Evolutionary conservation across 768 basidiomycete species (phyloP).

Genomic region (Trametes villosa): DNA sequence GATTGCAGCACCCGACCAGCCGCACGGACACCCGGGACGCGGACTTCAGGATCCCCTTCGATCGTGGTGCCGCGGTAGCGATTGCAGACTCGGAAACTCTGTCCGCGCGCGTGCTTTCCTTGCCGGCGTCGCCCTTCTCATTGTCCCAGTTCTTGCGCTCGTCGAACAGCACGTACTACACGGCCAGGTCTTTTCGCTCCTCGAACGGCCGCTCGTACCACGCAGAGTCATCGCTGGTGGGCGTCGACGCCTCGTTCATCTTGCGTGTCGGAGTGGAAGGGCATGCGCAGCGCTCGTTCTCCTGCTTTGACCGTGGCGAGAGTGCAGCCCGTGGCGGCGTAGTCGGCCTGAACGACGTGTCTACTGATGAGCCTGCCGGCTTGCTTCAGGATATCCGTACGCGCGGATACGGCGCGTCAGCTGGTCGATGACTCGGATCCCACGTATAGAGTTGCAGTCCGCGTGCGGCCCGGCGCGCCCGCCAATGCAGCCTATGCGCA

Average conservation of each 20-base stretch:
- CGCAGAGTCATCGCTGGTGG: conserved; percentile 24
- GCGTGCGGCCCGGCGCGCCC: conserved; percentile 23
- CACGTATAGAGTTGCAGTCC: conserved; percentile 25
- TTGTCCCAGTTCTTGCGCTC: conserved; percentile 27
- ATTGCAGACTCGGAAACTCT: conserved; percentile 31
- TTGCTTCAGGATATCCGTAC: conserved; percentile 13
- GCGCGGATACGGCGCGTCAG: conserved; percentile 27
- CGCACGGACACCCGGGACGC: conserved; percentile 78
- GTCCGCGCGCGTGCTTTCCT: conserved; percentile 46
- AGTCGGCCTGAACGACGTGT: conserved; percentile 20
- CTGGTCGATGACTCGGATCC: conserved; percentile 21
- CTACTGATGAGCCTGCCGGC: conserved; percentile 18
- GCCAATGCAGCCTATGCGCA: conserved; percentile 32
- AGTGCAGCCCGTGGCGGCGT: conserved; percentile 67
- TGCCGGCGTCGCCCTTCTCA: conserved; percentile 40
- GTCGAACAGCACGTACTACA: conserved; percentile 74
- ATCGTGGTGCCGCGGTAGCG: conserved; percentile 35
- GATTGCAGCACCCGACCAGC: conserved; percentile 70
- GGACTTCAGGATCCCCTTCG: conserved; percentile 56
- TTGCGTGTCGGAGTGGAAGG: conserved; percentile 80
- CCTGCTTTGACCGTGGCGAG: conserved; percentile 64
- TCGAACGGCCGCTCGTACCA: conserved; percentile 46
- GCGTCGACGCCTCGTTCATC: conserved; percentile 50
- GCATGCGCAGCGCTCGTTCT: conserved; percentile 80
- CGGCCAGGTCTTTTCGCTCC: conserved; percentile 71